Evolutionary conservation across 2,329 filamentous ascomycete genomes (phyloP).

Genomic region (Lomentospora prolificans): DNA sequence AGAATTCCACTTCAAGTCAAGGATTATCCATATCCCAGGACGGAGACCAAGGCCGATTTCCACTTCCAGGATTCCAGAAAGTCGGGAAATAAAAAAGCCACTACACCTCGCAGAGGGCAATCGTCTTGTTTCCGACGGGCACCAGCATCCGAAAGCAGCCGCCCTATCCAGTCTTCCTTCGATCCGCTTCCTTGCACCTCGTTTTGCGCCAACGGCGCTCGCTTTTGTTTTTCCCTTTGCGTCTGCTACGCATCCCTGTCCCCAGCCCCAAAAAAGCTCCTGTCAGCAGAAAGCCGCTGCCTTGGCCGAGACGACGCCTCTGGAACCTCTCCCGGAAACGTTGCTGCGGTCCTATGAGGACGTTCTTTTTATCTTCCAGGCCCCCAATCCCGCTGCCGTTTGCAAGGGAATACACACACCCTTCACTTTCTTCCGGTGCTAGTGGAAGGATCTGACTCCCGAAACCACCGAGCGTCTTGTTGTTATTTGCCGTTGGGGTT

Average conservation of each 20-base stretch:
- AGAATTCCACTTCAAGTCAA: neutral
- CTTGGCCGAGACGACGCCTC: neutral
- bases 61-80: neutral
- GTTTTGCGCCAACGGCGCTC: neutral
- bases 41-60: too few species aligned
- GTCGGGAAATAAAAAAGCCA: neutral
- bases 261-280: neutral
- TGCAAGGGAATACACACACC: too few species aligned
- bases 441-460: too few species aligned
- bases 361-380: too few species aligned
- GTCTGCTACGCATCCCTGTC: neutral
- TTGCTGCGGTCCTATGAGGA: too few species aligned
- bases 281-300: neutral
- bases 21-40: neutral
- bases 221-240: too few species aligned
- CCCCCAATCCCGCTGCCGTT: too few species aligned
- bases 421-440: too few species aligned
- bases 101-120: neutral
- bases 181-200: neutral
- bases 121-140: neutral
- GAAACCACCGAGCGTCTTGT: too few species aligned
- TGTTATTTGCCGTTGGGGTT: too few species aligned
- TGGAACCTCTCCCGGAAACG: neutral
- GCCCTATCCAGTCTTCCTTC: neutral
- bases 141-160: slow-evolving; percentile 4